Evolutionary conservation across 768 basidiomycete genomes (phyloP), one percentile per base, ranked within the genome.

Genomic region (Collybiopsis luxurians): DNA sequence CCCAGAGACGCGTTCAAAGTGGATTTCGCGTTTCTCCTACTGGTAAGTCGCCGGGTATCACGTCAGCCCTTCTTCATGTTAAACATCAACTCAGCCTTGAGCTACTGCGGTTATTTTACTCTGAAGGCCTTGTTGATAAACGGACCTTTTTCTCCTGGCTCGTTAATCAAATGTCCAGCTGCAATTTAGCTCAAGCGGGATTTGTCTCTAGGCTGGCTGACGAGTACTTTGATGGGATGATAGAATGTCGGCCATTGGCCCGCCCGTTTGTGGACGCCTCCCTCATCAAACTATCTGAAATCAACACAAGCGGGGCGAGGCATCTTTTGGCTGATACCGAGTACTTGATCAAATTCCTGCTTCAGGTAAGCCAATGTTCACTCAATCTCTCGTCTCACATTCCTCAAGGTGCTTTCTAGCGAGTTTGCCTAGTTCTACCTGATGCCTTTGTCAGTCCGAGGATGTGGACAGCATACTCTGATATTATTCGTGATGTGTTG

Each of bases 121-220:
- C 82, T 0, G 91, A 94, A 67, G 87, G 89, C 24, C 76, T 94
- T 15, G 86, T 94, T 13, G 91, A 94, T 61, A 85, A 85, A 61
- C 79, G 79, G 38, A 86, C 88, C 0, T 91, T 92, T 69, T 78
- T 93, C 6, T 71, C 78, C 13, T 93, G 91, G 91, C 74, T 93
- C 24, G 85, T 90, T 19, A 83, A 88, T 56, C 89, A 92, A 65
- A 84, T 90, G 81, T 66, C 69, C n/a, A 76, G 74, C 2, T 91
- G 87, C 64, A 93, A 92, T 66, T 79, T 92, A 26, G 90, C 92
- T 2, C 91, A 94, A 71, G 82, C 84, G 13, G 87, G 85, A 2
- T 92, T 94, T 65, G 71, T 92, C 12, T 82, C 80, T 26, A 80
- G 86, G 49, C 72, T 94, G n/a, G 83, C 80, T 5, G 89, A 93